Conservation (phyloP, 345 rosid genomes). For the Boechera retrofracta region DNA sequence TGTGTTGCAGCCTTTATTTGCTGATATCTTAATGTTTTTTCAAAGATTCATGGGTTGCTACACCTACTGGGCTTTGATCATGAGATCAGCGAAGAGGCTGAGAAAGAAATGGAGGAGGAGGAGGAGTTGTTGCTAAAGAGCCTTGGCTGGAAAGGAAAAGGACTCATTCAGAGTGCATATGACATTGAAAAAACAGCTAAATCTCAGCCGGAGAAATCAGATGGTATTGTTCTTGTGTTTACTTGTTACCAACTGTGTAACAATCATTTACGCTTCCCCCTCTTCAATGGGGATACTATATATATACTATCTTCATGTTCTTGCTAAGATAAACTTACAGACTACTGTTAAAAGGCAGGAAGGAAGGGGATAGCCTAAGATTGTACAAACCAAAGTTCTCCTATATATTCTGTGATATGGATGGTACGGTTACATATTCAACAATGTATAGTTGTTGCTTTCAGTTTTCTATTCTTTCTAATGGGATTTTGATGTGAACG, state of each 20-base stretch:
- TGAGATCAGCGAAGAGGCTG: constrained; percentile 91
- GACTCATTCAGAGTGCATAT: constrained; percentile 84
- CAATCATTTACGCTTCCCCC: constrained; percentile 3
- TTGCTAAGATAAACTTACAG: constrained; percentile 35
- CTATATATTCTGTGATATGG: constrained; percentile 97
- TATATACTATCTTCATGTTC: constrained; percentile 31
- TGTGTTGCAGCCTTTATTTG: background rate
- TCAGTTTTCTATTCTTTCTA: constrained; percentile 28
- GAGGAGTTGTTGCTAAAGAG: constrained; percentile 74
- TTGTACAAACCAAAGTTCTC: constrained; percentile 91
- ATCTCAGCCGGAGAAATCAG: constrained; percentile 52
- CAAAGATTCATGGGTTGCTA: constrained; percentile 89
- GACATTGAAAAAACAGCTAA: constrained; percentile 50
- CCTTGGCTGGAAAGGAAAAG: constrained; percentile 97
- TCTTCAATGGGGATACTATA: constrained; percentile 19
- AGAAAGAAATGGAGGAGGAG: constrained; percentile 92
- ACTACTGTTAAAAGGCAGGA: constrained; percentile 79
- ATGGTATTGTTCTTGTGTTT: constrained; percentile 58
- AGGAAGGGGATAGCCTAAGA: constrained; percentile 78
- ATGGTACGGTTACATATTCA: constrained; percentile 63
- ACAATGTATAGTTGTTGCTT: constrained; percentile 25
- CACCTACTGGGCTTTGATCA: constrained; percentile 98
- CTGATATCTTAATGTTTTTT: constrained; percentile 8
- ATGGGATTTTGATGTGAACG: constrained; percentile 35
- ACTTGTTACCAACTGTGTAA: background rate